Base-by-base conservation (phyloP, 768 basidiomycete species). In the Baorangia bicolor region DNA sequence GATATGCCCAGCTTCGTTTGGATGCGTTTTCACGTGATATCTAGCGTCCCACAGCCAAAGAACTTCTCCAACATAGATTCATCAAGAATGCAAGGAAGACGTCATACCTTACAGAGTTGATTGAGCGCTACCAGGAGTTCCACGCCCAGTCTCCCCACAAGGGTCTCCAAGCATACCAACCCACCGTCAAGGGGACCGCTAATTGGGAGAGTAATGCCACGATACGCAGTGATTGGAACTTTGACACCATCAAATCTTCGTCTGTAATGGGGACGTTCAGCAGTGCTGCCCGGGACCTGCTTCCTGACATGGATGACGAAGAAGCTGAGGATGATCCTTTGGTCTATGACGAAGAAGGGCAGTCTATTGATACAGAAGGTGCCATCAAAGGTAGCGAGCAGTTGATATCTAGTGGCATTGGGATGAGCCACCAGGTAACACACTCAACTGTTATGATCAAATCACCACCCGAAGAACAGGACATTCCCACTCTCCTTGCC, bases 191-290 rank as follows among this genome's bases (percentile, higher is more conserved):
- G 57, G 83, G 80, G 58, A 84, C 77, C 49, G 70, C 77, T 44
- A 77, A 80, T 43, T 92, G 89, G 90, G 90, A 91, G 61, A 72
- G 69, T 46, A 84, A 81, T 57, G 84, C 81, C 42, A 92, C 94
- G 2, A 80, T 96, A 73, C 83, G 84, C 66, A 94, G 90, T 66
- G 94, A 94, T 59, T 98, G 96, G 97, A 92, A 90, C 69, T 98
- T 98, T 69, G 94, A 94, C 64, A 95, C 92, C 2, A 76, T 94
- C 62, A 86, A 79, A 56, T 80, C 88, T 5, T 76, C 82, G 10
- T 79, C 85, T 28, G 84, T 86, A 4, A 88, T 92, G 84, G 90
- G 89, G 39, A 86, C 90, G 3, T 85, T 87, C 67, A 82, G 85
- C 47, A 86, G 81, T 53, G 86, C 88, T 76, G 79, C 85, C 9